A percentile compares a stretch with the other conserved stretches of the same genome.
Conservation (phyloP, 495 filamentous ascomycete species). For the Penicillium silybi region DNA sequence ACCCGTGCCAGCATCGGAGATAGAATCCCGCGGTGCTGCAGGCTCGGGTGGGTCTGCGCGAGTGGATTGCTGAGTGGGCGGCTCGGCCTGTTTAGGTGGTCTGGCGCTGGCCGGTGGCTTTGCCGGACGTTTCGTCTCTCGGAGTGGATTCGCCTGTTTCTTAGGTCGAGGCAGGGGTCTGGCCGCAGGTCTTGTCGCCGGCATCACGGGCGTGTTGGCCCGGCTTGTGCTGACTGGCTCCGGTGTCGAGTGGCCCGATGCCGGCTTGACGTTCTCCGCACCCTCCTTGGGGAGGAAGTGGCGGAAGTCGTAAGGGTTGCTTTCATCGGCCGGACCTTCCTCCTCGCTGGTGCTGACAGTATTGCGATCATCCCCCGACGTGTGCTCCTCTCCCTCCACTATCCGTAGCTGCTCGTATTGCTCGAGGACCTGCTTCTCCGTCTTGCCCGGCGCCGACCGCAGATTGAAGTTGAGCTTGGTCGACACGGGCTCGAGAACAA, state of each 20-base stretch:
- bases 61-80: constrained; percentile 12
- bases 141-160: constrained; percentile 34
- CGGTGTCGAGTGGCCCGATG: constrained; percentile 35
- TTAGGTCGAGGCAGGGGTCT: constrained; percentile 30
- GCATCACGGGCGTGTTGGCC: constrained; percentile 29
- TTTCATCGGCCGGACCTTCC: constrained; percentile 44
- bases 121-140: constrained; percentile 25
- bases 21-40: constrained; percentile 21
- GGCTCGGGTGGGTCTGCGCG: constrained; percentile 17
- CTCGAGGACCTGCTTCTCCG: constrained; percentile 40
- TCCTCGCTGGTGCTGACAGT: constrained; percentile 38
- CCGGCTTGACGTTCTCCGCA: constrained; percentile 32
- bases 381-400: constrained; percentile 37
- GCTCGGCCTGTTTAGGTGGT: constrained; percentile 9
- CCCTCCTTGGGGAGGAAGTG: constrained; percentile 50
- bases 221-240: constrained; percentile 35
- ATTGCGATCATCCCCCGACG: constrained; percentile 38
- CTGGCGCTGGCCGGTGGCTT: constrained; percentile 16
- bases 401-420: constrained; percentile 47
- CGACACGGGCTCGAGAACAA: constrained; percentile 49
- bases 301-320: constrained; percentile 57
- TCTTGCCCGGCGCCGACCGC: constrained; percentile 44
- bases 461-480: constrained; percentile 57
- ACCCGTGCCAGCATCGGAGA: constrained; percentile 34
- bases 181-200: constrained; percentile 24